Percentiles rank a stretch among this genome's conserved stretches.
Evolutionary conservation across 176 grass and related monocot genomes (phyloP).

Genomic region (Carex pumila): DNA sequence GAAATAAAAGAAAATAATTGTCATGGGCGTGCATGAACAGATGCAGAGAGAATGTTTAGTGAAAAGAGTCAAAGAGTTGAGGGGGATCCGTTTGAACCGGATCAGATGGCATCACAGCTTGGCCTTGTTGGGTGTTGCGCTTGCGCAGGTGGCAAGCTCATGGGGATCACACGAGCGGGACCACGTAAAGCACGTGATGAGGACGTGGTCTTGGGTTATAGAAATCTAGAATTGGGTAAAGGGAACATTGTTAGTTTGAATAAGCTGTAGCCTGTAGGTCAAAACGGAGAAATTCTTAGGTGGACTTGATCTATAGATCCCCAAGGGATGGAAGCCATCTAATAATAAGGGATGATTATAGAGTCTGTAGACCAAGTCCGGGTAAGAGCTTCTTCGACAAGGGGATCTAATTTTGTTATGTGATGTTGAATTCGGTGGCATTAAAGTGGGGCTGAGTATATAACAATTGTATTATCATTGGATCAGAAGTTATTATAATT

Average conservation of each 20-base stretch:
- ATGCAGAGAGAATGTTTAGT: not conserved
- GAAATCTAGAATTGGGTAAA: not conserved
- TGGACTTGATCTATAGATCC: constrained; percentile 5
- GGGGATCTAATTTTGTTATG: not conserved
- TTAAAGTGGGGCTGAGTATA: not conserved
- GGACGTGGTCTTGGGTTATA: not conserved
- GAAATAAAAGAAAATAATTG: constrained; percentile 5
- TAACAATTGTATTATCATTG: not conserved
- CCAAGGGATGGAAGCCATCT: not conserved
- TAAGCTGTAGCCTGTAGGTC: not conserved
- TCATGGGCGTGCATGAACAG: not conserved
- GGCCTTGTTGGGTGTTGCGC: not conserved
- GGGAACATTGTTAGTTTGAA: not conserved
- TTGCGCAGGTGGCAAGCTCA: not conserved
- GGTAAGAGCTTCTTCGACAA: constrained; percentile 5
- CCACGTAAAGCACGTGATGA: constrained; percentile 1
- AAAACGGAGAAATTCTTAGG: constrained; percentile 1
- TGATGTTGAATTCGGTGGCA: not conserved
- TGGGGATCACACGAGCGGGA: not conserved
- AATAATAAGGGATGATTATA: not conserved
- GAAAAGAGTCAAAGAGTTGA: not conserved
- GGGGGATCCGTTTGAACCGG: constrained; percentile 11
- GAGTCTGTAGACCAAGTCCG: not conserved
- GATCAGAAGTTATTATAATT: not conserved
- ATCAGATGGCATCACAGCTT: not conserved